Conservation (phyloP, 257 asterid species). For the Capsicum baccatum region DNA sequence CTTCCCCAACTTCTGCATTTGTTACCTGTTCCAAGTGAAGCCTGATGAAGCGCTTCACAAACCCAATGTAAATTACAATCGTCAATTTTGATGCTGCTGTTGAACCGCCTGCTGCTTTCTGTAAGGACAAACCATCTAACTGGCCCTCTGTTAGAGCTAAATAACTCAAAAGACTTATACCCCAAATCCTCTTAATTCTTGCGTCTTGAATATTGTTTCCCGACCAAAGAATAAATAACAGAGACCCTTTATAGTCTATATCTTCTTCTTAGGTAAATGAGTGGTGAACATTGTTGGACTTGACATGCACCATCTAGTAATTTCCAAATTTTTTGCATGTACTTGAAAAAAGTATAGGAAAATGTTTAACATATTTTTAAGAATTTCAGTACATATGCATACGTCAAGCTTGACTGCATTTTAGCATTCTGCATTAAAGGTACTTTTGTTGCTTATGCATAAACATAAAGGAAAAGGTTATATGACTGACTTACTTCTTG, state of each 20-base stretch:
- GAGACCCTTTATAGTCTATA: neutral
- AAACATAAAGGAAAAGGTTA: neutral
- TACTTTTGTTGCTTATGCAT: constrained; percentile 6
- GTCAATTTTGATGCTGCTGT: too few relatives aligned
- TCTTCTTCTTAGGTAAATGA: constrained; percentile 14
- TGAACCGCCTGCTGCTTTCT: too few relatives aligned
- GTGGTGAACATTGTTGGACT: neutral
- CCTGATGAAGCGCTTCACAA: too few relatives aligned
- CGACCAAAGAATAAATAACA: too few relatives aligned
- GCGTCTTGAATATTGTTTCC: too few relatives aligned
- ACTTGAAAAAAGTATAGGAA: neutral
- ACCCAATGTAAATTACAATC: too few relatives aligned
- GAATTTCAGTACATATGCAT: neutral
- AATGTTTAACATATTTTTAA: neutral
- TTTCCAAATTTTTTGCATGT: neutral
- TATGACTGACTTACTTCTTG: constrained; percentile 1
- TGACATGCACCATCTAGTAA: neutral
- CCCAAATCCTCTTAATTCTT: too few relatives aligned
- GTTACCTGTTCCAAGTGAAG: too few relatives aligned
- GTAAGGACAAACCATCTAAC: too few relatives aligned
- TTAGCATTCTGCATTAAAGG: neutral
- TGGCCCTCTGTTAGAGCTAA: too few relatives aligned
- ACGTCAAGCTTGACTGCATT: neutral
- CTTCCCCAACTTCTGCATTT: too few relatives aligned
- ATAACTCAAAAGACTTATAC: too few relatives aligned